A percentile compares a stretch with the other conserved stretches of the same genome.
phyloP scores from a whole-genome alignment of 768 basidiomycete genomes.

The Trametes cingulata region DNA sequence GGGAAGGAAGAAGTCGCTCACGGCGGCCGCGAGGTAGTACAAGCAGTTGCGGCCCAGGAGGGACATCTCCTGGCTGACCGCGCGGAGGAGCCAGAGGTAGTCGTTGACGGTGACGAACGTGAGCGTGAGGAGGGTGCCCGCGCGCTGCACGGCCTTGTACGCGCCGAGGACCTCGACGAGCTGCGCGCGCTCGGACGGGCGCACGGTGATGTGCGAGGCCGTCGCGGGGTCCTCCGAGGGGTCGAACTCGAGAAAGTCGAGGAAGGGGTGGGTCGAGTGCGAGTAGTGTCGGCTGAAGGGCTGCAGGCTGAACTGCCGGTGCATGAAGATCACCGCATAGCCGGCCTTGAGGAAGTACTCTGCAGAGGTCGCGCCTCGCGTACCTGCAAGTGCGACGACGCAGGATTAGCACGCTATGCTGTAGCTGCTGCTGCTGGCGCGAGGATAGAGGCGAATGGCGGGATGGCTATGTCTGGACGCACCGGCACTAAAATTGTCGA shows the following conservation, averaged over 20 bases:
- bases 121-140: constrained; percentile 77
- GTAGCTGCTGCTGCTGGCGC: too few relatives aligned
- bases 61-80: constrained; percentile 77
- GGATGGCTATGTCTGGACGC: constrained; percentile 26
- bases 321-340: constrained; percentile 99
- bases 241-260: constrained; percentile 86
- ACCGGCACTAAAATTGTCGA: constrained; percentile 99
- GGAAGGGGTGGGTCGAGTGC: constrained; percentile 96
- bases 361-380: constrained; percentile 94
- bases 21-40: constrained; percentile 98
- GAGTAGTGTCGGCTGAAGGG: constrained; percentile 98
- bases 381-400: constrained; percentile 52
- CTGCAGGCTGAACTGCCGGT: constrained; percentile 95
- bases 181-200: constrained; percentile 58
- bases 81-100: constrained; percentile 89
- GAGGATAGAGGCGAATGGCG: too few relatives aligned
- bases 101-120: constrained; percentile 95
- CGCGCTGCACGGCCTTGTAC: constrained; percentile 78
- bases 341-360: constrained; percentile 94
- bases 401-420: not conserved
- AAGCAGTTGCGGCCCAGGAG: constrained; percentile 69
- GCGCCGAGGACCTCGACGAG: constrained; percentile 72
- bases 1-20: constrained; percentile 97
- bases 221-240: constrained; percentile 14
- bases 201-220: constrained; percentile 61